A percentile compares a stretch with the other conserved stretches of the same genome.
Conservation (phyloP, 2,329 filamentous ascomycete genomes). For the Aspergillus ustus region DNA sequence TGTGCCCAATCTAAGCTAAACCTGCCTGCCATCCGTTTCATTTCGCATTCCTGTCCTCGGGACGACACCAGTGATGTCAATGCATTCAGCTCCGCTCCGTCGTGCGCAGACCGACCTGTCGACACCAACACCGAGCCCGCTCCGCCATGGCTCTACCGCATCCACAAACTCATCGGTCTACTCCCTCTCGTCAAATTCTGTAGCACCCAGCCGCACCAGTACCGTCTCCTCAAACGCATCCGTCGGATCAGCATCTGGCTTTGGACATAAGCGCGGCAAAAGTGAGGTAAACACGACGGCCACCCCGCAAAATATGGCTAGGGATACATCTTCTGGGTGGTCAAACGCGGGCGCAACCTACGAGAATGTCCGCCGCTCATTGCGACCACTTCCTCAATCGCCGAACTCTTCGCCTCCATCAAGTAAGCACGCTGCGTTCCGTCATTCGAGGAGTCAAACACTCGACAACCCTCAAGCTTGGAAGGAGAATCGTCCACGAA, state of each 20-base stretch:
- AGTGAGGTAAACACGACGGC: constrained; percentile 71
- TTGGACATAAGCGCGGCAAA: constrained; percentile 72
- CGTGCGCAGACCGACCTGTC: constrained; percentile 46
- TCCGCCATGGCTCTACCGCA: constrained; percentile 59
- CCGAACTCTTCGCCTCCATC: constrained; percentile 56
- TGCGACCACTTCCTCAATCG: constrained; percentile 73
- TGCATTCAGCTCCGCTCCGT: constrained; percentile 40
- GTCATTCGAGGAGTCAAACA: constrained; percentile 64
- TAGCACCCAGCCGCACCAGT: constrained; percentile 64
- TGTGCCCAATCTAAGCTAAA: constrained; percentile 42
- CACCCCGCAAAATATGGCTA: constrained; percentile 41
- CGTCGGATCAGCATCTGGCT: constrained; percentile 55
- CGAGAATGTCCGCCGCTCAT: constrained; percentile 72
- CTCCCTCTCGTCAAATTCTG: constrained; percentile 54
- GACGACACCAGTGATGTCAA: constrained; percentile 45
- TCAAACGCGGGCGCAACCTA: constrained; percentile 67
- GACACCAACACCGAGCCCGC: constrained; percentile 50
- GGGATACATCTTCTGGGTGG: constrained; percentile 27
- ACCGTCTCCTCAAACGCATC: constrained; percentile 76
- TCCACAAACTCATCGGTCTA: constrained; percentile 60
- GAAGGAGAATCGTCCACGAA: constrained; percentile 39
- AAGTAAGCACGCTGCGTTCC: constrained; percentile 37
- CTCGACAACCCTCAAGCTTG: constrained; percentile 58
- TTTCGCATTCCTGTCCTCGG: constrained; percentile 35
- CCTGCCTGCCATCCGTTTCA: constrained; percentile 31